Percentiles rank a stretch among this genome's conserved stretches.
These are phyloP conservation scores for Rhynchospora pubera DNA, from an alignment of 176 grass and related monocot species.

Conservation along the genomic window DNA sequence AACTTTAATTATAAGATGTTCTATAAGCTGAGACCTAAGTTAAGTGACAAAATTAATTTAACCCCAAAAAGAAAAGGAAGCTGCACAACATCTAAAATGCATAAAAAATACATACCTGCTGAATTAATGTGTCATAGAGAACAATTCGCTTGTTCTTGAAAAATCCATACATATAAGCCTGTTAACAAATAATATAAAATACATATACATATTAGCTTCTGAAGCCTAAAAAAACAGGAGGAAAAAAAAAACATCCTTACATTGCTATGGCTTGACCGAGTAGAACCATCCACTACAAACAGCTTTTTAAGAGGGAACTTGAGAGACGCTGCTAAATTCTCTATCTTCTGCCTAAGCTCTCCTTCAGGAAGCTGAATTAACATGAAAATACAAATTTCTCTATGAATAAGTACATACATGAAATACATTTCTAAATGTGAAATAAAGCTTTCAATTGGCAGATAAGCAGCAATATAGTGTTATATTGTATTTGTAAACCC, in stretches of 20 bases:
- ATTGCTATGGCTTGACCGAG: constrained; percentile 96
- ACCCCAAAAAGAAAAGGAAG: neutral
- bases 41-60: neutral
- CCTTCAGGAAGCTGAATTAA: constrained; percentile 84
- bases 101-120: constrained; percentile 52
- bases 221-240: neutral
- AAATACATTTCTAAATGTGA: neutral
- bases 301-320: constrained; percentile 97
- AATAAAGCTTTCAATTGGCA: neutral
- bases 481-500: too few species aligned
- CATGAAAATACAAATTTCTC: constrained; percentile 20
- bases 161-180: constrained; percentile 99
- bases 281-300: constrained; percentile 96
- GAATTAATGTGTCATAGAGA: constrained; percentile 97
- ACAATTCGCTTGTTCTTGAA: constrained; percentile 99
- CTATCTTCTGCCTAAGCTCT: constrained; percentile 82
- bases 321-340: constrained; percentile 84
- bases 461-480: too few species aligned
- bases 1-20: neutral
- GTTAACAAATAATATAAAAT: constrained; percentile 18
- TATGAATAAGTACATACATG: constrained; percentile 19
- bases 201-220: constrained; percentile 16
- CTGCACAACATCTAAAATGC: neutral
- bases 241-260: constrained; percentile 31
- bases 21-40: neutral